These are phyloP conservation scores for Vanrija sp. DNA, from an alignment of 1,284 basidiomycete species.

Conservation along the genomic window DNA sequence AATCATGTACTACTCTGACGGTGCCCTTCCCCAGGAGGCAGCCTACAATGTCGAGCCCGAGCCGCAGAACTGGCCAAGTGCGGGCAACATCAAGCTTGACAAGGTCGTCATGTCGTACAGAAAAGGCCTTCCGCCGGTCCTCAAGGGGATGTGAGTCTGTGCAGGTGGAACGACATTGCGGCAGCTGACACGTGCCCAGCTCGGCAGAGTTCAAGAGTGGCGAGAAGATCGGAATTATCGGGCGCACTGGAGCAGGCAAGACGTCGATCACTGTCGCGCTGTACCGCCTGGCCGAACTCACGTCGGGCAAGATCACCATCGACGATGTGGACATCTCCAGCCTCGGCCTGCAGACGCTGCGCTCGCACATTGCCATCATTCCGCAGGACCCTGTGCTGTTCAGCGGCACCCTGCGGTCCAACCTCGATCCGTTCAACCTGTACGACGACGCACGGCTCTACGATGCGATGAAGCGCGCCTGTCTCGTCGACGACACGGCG, in stretches of 20 bases:
- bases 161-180: too few relatives aligned
- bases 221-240: slow-evolving; percentile 56
- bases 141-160: slow-evolving; percentile 49
- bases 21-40: slow-evolving; percentile 60
- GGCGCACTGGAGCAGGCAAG: slow-evolving; percentile 58
- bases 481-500: slow-evolving; percentile 54
- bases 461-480: slow-evolving; percentile 74
- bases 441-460: slow-evolving; percentile 71
- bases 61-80: slow-evolving; percentile 46
- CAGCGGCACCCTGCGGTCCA: slow-evolving; percentile 57
- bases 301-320: slow-evolving; percentile 48
- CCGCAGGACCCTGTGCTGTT: slow-evolving; percentile 76
- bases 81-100: slow-evolving; percentile 40
- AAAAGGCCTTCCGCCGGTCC: slow-evolving; percentile 50
- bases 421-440: slow-evolving; percentile 68
- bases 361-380: slow-evolving; percentile 60
- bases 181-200: slow-evolving; percentile 19
- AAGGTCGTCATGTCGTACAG: slow-evolving; percentile 51
- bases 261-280: slow-evolving; percentile 54
- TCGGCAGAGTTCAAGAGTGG: slow-evolving; percentile 38
- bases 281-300: slow-evolving; percentile 51
- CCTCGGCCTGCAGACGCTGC: slow-evolving; percentile 53
- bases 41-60: slow-evolving; percentile 57
- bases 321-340: slow-evolving; percentile 50
- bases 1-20: slow-evolving; percentile 60